phyloP scores from a whole-genome alignment of 2,329 filamentous ascomycete genomes.

The Cyphellophora attinorum region DNA sequence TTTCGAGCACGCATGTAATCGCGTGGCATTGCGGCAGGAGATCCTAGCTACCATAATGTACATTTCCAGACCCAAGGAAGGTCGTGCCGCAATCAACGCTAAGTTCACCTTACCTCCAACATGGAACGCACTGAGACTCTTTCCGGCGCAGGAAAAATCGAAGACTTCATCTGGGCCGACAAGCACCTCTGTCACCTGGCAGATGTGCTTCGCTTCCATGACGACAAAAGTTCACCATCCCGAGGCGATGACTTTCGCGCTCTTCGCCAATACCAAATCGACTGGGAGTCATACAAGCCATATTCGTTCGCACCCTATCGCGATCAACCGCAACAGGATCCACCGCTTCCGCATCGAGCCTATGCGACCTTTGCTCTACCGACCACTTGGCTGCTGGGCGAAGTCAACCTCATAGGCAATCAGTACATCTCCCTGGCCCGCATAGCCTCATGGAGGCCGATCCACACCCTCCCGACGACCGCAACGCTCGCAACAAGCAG shows the following conservation, averaged over 20 bases:
- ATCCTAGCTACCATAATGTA: too few relatives aligned
- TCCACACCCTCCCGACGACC: constrained; percentile 19
- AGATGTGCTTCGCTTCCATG: constrained; percentile 55
- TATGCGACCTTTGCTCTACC: constrained; percentile 15
- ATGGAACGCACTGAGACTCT: constrained; percentile 15
- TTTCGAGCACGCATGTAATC: constrained; percentile 17
- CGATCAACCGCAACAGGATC: constrained; percentile 16
- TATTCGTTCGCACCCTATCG: constrained; percentile 18
- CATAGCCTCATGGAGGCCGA: constrained; percentile 21
- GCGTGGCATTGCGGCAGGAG: constrained; percentile 17
- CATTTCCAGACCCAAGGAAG: too few relatives aligned
- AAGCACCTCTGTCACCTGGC: constrained; percentile 53
- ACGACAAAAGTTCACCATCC: constrained; percentile 2
- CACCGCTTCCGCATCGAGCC: too few relatives aligned
- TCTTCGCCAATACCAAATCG: constrained; percentile 14
- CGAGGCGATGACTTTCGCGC: constrained; percentile 13
- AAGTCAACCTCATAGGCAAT: constrained; percentile 19
- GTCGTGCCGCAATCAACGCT: constrained; percentile 15
- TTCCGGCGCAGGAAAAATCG: constrained; percentile 12
- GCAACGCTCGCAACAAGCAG: constrained; percentile 10
- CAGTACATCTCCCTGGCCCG: constrained; percentile 18
- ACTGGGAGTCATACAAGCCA: constrained; percentile 17
- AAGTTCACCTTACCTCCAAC: constrained; percentile 12
- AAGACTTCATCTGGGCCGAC: constrained; percentile 32
- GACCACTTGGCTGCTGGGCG: constrained; percentile 20